Evolutionary conservation across 352 stramenopile genomes (phyloP), one percentile per base, ranked within the genome.

Genomic region (Thraustochytrium striatum): DNA sequence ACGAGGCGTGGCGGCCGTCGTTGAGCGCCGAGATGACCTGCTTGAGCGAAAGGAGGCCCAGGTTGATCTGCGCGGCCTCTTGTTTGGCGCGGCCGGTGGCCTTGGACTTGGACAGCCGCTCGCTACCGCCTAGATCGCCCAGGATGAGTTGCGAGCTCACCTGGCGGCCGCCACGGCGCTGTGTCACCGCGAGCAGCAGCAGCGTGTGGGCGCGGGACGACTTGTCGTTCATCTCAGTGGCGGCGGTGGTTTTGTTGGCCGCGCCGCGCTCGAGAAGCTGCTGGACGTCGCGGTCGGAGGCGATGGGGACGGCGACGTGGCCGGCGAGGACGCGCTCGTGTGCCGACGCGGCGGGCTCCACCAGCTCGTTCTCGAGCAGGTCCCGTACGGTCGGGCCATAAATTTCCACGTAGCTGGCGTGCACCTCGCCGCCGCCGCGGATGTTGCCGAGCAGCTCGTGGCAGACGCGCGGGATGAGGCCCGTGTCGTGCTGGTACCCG

Each of bases 371-470:
- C n/a, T 85, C 88, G 7, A 99, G 87, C 57, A 99, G 86, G 84
- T 99, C 96, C 8, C 90, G 86, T 8, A 99, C 92, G 61, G 98
- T 91, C 87, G 99, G 96, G 82, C 99, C 98, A 87, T 99, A 99
- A 79, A 99, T 98, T 86, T 99, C 96, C 35, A 99, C 87, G 82
- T 98, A 99, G 19, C 93, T 98, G 19, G 97, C 93, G 32, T 57
- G 62, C 9, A 88, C 32, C n/a, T 25, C 57, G 33, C 47, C 81
- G 28, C 82, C 32, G 16, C 83, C 41, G 11, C 65, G 43, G 9
- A 58, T 28, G 25, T 70, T 83, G 36, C 50, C 30, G n/a, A 89
- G 81, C 13, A 88, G 57, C 36, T 89, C 85, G 7, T 79, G 81
- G 68, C 83, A 86, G 3, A 83, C 84, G 50, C 84, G 83, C 30